Conservation (phyloP, 768 basidiomycete genomes). For the Rhodotorula toruloides region DNA sequence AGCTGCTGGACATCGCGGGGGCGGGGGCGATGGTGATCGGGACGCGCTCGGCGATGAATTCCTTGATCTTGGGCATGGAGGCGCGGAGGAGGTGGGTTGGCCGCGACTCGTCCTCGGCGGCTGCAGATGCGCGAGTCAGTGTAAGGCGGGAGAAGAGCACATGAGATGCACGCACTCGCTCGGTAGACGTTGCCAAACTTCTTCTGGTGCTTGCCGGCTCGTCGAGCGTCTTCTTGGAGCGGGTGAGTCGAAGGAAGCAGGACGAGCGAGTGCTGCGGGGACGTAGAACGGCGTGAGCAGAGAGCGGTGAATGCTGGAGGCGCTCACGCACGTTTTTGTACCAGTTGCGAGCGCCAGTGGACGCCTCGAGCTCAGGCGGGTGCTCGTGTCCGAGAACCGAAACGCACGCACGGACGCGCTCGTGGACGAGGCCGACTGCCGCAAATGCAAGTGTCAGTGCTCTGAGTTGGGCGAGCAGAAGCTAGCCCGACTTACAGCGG, state of each 20-base stretch:
- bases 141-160: background rate
- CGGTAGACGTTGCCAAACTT: conserved; percentile 35
- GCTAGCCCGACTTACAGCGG: conserved; percentile 59
- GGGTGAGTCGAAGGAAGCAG: conserved; percentile 25
- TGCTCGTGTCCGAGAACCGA: conserved; percentile 36
- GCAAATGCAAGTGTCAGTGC: background rate
- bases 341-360: conserved; percentile 29
- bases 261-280: conserved; percentile 16
- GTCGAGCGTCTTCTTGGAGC: conserved; percentile 32
- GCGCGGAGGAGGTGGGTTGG: conserved; percentile 33
- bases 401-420: conserved; percentile 28
- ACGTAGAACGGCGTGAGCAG: background rate
- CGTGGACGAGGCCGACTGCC: background rate
- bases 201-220: conserved; percentile 32
- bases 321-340: conserved; percentile 31
- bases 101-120: conserved; percentile 34
- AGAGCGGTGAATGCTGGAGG: background rate
- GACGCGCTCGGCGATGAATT: conserved; percentile 28
- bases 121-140: background rate
- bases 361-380: conserved; percentile 30
- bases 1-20: too few relatives aligned
- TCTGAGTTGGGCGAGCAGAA: background rate
- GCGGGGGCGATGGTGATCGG: too few relatives aligned
- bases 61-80: conserved; percentile 32
- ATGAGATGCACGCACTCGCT: conserved; percentile 15